Base-by-base conservation (phyloP, 2,329 filamentous ascomycete genomes). In the Colletotrichum spaethianum region DNA sequence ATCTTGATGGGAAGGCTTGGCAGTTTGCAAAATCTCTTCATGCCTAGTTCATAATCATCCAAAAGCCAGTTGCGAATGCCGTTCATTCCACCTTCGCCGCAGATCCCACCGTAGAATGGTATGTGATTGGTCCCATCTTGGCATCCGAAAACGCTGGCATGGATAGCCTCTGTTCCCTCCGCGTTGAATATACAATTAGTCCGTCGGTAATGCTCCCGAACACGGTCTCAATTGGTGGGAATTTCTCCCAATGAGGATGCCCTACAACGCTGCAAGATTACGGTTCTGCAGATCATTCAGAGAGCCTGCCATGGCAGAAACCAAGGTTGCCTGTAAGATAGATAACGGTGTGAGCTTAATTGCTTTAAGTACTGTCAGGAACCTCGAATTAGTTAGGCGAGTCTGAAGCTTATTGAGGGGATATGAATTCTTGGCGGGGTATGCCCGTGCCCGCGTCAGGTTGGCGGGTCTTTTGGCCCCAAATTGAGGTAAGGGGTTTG, bases 371-470 rank as follows among this genome's bases (percentile, higher is more conserved):
- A 33, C 23, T 53, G 44, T 4, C 44, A 23, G 38, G 28, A 20
- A 18, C 7, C 52, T 55, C 42, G 16, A 60, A 38, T 1, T 55
- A 44, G 53, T 9, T 44, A 65, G 44, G 1, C 12, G 67, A 28
- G 67, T 70, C n/a, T 65, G 53, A 65, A 60, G 61, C 53, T 70
- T 60, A 70, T 70, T 70, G 61, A 70, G 66, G 61, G 55, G 67
- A 33, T 38, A 61, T 26, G 18, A 16, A 28, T 26, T 12, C 52
- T 70, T 65, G 67, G 67, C 53, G 52, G 26, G 44, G 61, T 31
- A 44, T 53, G 53, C 33, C 67, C 53, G 52, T 68, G 61, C 53
- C 52, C 44, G 44, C 46, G 18, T 59, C 67, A 65, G 44, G 53
- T 65, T 20, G 60, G 67, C 53, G 61, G 67, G 52, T 28, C 36